Conservation (phyloP, 192 early-diverging fungal genomes). For the Coemansia sp. region DNA sequence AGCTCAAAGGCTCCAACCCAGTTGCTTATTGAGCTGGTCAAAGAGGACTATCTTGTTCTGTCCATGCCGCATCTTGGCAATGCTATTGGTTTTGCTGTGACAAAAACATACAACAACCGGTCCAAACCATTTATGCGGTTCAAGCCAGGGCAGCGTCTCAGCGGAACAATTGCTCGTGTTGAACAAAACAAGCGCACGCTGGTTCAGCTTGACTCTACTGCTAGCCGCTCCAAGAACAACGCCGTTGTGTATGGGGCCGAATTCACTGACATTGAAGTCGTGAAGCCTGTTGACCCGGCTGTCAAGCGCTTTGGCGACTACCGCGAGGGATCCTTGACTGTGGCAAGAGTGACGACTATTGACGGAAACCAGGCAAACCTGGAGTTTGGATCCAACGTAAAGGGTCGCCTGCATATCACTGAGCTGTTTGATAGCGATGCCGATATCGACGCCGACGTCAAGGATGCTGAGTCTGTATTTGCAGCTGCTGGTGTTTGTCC, state of each 20-base stretch:
- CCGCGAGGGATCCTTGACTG: slow-evolving; percentile 43
- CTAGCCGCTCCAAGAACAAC: background rate
- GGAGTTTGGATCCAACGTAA: slow-evolving; percentile 65
- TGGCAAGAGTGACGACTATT: slow-evolving; percentile 52
- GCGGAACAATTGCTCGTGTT: slow-evolving; percentile 45
- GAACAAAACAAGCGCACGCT: slow-evolving; percentile 44
- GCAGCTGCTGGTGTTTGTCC: slow-evolving; percentile 25
- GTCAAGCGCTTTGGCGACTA: slow-evolving; percentile 56
- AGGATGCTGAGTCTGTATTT: slow-evolving; percentile 34
- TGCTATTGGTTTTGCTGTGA: slow-evolving; percentile 59
- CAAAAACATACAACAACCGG: slow-evolving; percentile 62
- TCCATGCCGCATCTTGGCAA: slow-evolving; percentile 61
- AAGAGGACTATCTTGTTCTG: slow-evolving; percentile 76
- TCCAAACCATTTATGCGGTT: slow-evolving; percentile 63
- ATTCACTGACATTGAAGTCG: slow-evolving; percentile 22
- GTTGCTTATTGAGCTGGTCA: slow-evolving; percentile 70
- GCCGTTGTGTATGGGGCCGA: slow-evolving; percentile 3
- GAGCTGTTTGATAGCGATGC: slow-evolving; percentile 60
- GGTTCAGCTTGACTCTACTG: slow-evolving; percentile 14
- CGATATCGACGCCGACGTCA: slow-evolving; percentile 33
- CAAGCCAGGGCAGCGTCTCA: slow-evolving; percentile 61
- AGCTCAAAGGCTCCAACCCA: slow-evolving; percentile 41
- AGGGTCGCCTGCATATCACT: slow-evolving; percentile 75
- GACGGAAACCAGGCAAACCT: slow-evolving; percentile 63
- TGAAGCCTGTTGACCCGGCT: slow-evolving; percentile 47